These are phyloP conservation scores for Cytospora chrysosperma DNA, from an alignment of 2,329 filamentous ascomycete species.

Conservation along the genomic window DNA sequence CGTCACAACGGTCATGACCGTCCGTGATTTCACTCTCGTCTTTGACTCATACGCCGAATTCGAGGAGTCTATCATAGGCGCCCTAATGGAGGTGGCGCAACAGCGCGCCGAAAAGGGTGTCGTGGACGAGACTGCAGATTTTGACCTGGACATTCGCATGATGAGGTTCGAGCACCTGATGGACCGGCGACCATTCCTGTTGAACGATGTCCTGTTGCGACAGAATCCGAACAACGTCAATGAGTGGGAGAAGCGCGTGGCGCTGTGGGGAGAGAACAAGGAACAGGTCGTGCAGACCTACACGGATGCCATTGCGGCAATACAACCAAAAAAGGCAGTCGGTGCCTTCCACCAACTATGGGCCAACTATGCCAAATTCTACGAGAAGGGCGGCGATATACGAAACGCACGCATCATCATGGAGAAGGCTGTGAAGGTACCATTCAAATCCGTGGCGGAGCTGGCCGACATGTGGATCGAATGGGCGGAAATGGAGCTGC, in stretches of 20 bases:
- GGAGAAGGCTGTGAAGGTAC: constrained; percentile 97
- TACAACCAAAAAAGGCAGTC: constrained; percentile 90
- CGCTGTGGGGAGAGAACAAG: constrained; percentile 91
- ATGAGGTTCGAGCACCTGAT: constrained; percentile 97
- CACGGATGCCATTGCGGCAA: constrained; percentile 87
- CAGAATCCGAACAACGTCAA: constrained; percentile 96
- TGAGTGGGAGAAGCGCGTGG: constrained; percentile 97
- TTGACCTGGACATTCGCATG: constrained; percentile 95
- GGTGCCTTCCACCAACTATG: constrained; percentile 94
- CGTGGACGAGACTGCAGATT: constrained; percentile 80
- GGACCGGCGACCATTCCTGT: constrained; percentile 91
- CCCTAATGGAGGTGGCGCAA: constrained; percentile 85
- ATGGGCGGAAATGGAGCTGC: constrained; percentile 97
- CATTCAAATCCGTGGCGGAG: constrained; percentile 96
- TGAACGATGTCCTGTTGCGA: constrained; percentile 91
- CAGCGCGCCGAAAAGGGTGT: constrained; percentile 74
- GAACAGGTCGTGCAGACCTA: constrained; percentile 91
- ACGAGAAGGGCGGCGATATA: constrained; percentile 83
- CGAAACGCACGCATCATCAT: constrained; percentile 86
- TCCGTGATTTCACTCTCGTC: constrained; percentile 92
- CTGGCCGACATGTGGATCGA: constrained; percentile 98
- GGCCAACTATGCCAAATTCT: constrained; percentile 96
- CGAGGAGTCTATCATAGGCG: constrained; percentile 91
- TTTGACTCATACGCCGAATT: constrained; percentile 97
- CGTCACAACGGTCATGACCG: constrained; percentile 97